Evolutionary conservation across 257 asterid genomes (phyloP).

Genomic region (Gentiana macrophylla): DNA sequence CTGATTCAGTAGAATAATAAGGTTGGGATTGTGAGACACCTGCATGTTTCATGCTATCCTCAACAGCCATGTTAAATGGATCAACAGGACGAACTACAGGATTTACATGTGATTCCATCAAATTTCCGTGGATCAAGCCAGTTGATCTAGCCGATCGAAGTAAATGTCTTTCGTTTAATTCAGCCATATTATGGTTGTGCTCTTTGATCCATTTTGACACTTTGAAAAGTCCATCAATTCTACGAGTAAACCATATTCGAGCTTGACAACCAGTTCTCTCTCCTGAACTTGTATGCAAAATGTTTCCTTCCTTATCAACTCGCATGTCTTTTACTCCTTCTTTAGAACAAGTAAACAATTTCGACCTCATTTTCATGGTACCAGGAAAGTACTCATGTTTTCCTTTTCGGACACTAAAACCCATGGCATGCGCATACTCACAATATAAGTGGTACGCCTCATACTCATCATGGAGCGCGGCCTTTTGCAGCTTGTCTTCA

Average conservation of each 20-base stretch:
- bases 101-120: too few relatives aligned
- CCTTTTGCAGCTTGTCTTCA: too few relatives aligned
- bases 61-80: too few relatives aligned
- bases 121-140: not conserved
- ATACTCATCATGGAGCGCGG: conserved; percentile 34
- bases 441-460: conserved; percentile 70
- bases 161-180: conserved; percentile 40
- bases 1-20: too few relatives aligned
- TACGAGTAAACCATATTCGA: conserved; percentile 50
- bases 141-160: conserved; percentile 56
- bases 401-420: conserved; percentile 60
- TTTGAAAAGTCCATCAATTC: conserved; percentile 35
- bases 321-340: conserved; percentile 27
- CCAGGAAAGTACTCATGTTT: conserved; percentile 68
- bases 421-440: conserved; percentile 57
- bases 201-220: too few relatives aligned
- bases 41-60: too few relatives aligned
- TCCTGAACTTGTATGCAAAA: conserved; percentile 37
- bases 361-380: conserved; percentile 47
- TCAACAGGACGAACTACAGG: too few relatives aligned
- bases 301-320: conserved; percentile 31
- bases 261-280: conserved; percentile 72
- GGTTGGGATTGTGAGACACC: too few relatives aligned
- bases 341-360: conserved; percentile 57
- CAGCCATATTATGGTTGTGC: conserved; percentile 38